Evolutionary conservation across 305 asterid species (phyloP).

Genomic region (Fraxinus velutina): DNA sequence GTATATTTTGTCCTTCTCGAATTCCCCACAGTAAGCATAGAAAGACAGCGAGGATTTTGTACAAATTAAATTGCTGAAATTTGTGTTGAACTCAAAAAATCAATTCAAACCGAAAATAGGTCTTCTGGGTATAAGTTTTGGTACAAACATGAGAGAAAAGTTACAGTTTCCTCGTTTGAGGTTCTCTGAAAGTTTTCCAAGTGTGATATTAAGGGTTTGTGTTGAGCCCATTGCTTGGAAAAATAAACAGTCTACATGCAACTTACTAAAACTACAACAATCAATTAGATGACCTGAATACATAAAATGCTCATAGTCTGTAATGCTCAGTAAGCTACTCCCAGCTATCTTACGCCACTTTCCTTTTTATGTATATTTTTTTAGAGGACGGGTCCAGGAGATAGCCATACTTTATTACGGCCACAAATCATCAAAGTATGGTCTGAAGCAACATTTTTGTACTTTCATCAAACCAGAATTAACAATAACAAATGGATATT

Average conservation of each 20-base stretch:
- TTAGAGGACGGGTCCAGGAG: neutral
- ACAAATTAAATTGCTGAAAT: no score
- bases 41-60: no score
- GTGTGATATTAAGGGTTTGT: no score
- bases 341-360: neutral
- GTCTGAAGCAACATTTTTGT: neutral
- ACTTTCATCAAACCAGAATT: neutral
- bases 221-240: no score
- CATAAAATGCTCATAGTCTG: neutral
- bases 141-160: no score
- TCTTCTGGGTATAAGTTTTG: no score
- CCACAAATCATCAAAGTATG: neutral
- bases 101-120: no score
- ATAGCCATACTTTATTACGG: neutral
- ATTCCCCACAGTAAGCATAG: no score
- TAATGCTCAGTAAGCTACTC: neutral
- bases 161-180: no score
- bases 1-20: no score
- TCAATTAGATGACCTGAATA: neutral
- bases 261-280: neutral
- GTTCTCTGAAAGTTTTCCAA: no score
- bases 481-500: neutral
- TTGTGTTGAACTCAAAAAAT: no score
- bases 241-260: neutral
- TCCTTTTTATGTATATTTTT: neutral